Evolutionary conservation across 2,329 filamentous ascomycete genomes (phyloP).

Genomic region (Acrocalymma vagum): DNA sequence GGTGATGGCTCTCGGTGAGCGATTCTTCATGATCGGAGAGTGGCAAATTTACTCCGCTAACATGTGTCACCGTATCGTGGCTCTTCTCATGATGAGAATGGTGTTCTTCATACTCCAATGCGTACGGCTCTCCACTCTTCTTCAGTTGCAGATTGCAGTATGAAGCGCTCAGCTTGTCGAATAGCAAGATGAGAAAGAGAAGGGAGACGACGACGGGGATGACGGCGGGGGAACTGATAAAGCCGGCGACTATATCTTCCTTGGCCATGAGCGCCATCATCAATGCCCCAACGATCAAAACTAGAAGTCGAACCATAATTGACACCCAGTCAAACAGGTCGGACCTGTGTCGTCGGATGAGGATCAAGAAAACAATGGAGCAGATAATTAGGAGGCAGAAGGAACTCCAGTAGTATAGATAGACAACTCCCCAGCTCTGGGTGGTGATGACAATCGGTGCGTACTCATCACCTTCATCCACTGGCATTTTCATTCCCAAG

Average conservation of each 20-base stretch:
- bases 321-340: conserved; percentile 52
- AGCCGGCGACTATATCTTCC: conserved; percentile 24
- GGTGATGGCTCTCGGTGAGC: conserved; percentile 12
- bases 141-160: conserved; percentile 40
- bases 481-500: conserved; percentile 43
- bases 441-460: conserved; percentile 35
- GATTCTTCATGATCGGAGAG: conserved; percentile 13
- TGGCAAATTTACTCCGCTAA: no score
- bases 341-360: conserved; percentile 49
- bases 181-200: conserved; percentile 41
- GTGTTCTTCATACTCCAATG: conserved; percentile 35
- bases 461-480: conserved; percentile 33
- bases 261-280: conserved; percentile 41
- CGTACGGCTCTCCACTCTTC: conserved; percentile 41
- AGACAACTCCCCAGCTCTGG: conserved; percentile 40
- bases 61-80: conserved; percentile 21
- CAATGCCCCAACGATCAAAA: conserved; percentile 32
- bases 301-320: conserved; percentile 38
- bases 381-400: conserved; percentile 47
- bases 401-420: conserved; percentile 49
- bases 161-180: conserved; percentile 39
- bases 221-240: conserved; percentile 42
- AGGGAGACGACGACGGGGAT: conserved; percentile 46
- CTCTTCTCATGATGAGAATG: conserved; percentile 31
- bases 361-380: conserved; percentile 47